phyloP scores from a whole-genome alignment of 257 asterid species.

The Echium plantagineum region DNA sequence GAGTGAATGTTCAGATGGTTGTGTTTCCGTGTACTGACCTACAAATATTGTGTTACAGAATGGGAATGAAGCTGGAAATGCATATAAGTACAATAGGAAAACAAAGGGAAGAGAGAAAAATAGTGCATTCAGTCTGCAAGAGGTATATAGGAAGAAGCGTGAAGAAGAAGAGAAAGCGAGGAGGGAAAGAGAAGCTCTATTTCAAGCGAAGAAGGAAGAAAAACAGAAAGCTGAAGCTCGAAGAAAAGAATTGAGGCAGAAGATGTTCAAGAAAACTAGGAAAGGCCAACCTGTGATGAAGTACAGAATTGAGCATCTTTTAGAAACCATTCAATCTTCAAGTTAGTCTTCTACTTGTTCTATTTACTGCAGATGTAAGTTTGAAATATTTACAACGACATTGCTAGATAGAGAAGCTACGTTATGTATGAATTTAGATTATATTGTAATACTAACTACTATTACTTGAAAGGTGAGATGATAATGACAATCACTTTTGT shows the following conservation, averaged over 20 bases:
- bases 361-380: neutral
- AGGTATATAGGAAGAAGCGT: slow-evolving; percentile 46
- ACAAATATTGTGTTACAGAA: slow-evolving; percentile 22
- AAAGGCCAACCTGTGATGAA: slow-evolving; percentile 94
- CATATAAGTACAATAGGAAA: slow-evolving; percentile 8
- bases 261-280: slow-evolving; percentile 83
- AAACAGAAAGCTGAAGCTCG: slow-evolving; percentile 44
- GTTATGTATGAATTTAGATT: too few relatives aligned
- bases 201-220: slow-evolving; percentile 43
- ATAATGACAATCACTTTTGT: too few relatives aligned
- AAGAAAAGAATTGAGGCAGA: slow-evolving; percentile 53
- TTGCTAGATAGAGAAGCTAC: too few relatives aligned
- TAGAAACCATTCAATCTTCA: slow-evolving; percentile 59
- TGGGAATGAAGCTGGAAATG: slow-evolving; percentile 17
- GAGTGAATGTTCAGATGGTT: neutral
- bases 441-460: too few relatives aligned
- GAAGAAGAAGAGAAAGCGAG: slow-evolving; percentile 54
- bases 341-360: slow-evolving; percentile 12
- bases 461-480: too few relatives aligned
- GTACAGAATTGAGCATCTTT: slow-evolving; percentile 79
- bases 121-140: slow-evolving; percentile 28
- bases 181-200: slow-evolving; percentile 49
- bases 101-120: slow-evolving; percentile 28
- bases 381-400: neutral
- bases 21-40: neutral